These are phyloP conservation scores for Austropuccinia psidii DNA, from an alignment of 1,284 basidiomycete genomes.

Conservation along the genomic window DNA sequence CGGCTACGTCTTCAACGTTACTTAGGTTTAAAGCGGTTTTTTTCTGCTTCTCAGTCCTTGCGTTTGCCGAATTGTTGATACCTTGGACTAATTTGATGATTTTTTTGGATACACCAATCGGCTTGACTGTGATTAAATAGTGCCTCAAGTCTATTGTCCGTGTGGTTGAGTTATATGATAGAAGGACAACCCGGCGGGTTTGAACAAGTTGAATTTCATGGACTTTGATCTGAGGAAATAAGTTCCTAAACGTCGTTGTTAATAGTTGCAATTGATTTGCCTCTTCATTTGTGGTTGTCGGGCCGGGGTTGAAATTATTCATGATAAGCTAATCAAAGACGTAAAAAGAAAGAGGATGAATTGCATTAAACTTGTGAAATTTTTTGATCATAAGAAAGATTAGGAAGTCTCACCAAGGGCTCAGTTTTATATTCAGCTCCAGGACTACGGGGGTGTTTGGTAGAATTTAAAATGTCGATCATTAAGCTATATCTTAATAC, in stretches of 20 bases:
- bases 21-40: constrained; percentile 64
- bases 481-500: constrained; percentile 85
- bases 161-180: constrained; percentile 80
- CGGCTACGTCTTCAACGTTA: constrained; percentile 85
- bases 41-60: constrained; percentile 46
- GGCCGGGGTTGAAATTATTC: constrained; percentile 57
- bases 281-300: constrained; percentile 49
- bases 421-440: constrained; percentile 78
- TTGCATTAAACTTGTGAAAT: constrained; percentile 47
- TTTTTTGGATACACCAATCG: constrained; percentile 83
- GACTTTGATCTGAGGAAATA: constrained; percentile 76
- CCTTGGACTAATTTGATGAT: constrained; percentile 83
- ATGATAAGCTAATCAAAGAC: constrained; percentile 58
- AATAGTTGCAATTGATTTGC: constrained; percentile 56
- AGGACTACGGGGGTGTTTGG: constrained; percentile 62
- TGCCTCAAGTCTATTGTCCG: constrained; percentile 89
- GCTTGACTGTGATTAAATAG: constrained; percentile 89
- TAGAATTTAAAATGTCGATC: constrained; percentile 68
- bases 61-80: constrained; percentile 50
- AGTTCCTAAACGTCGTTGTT: constrained; percentile 78
- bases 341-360: constrained; percentile 60
- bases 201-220: constrained; percentile 68
- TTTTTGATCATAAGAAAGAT: neutral
- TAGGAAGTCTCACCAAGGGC: constrained; percentile 59
- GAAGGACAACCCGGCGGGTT: constrained; percentile 81